Conservation (phyloP, 2,329 filamentous ascomycete species). For the Ophiostoma himal-ulmi region DNA sequence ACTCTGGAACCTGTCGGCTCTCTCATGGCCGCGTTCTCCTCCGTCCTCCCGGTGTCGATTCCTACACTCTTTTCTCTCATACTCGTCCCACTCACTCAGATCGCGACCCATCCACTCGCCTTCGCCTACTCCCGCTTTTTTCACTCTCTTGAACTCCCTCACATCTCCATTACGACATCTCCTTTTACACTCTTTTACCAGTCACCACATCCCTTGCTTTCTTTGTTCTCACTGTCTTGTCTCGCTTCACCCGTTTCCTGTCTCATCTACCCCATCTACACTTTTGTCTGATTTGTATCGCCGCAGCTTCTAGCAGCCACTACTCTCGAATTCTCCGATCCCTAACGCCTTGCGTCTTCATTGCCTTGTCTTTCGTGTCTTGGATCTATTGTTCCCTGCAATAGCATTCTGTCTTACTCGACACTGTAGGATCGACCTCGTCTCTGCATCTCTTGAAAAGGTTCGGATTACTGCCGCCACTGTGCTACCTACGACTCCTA, state of each 20-base stretch:
- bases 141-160: neutral
- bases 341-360: conserved; percentile 1
- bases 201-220: neutral
- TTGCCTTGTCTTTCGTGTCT: neutral
- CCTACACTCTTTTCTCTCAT: neutral
- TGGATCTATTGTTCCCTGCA: neutral
- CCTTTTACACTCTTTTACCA: neutral
- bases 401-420: neutral
- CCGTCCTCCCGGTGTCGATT: neutral
- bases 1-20: neutral
- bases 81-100: neutral
- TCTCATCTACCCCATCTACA: conserved; percentile 1
- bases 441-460: neutral
- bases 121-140: neutral
- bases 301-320: conserved; percentile 1
- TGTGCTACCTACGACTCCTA: neutral
- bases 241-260: neutral
- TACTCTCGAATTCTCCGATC: conserved; percentile 15
- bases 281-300: neutral
- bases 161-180: neutral
- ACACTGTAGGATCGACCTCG: neutral
- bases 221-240: neutral
- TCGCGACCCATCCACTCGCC: neutral
- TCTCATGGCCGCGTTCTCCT: neutral
- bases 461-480: neutral